Percentiles rank a stretch among this genome's conserved stretches.
These are phyloP conservation scores for Gossypium arboreum DNA, from an alignment of 345 rosid genomes.

Conservation along the genomic window DNA sequence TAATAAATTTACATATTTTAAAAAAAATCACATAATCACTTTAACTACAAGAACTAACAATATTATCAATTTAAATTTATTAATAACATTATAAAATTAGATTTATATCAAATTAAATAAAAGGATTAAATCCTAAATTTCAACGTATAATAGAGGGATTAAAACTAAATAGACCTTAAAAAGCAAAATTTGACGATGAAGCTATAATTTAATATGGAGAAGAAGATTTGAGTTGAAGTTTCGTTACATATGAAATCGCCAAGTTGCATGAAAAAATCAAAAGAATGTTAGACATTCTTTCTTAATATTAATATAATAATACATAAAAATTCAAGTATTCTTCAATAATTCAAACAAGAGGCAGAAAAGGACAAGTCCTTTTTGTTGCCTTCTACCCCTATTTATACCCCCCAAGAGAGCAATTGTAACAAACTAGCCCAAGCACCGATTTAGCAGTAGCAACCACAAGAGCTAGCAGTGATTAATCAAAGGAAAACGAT, in stretches of 20 bases:
- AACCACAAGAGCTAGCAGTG: no score
- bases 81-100: no score
- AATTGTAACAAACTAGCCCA: not conserved
- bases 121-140: no score
- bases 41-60: no score
- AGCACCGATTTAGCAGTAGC: no score
- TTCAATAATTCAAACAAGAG: not conserved
- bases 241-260: not conserved
- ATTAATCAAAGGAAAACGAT: not conserved
- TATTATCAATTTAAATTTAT: no score
- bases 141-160: no score
- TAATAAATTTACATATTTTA: no score
- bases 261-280: not conserved
- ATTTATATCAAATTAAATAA: no score
- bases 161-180: no score
- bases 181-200: not conserved
- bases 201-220: not conserved
- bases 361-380: not conserved
- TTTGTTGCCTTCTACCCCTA: conserved; percentile 2
- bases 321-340: not conserved
- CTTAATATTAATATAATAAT: not conserved
- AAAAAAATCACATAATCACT: no score
- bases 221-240: not conserved
- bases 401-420: conserved; percentile 9
- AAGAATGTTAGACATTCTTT: not conserved